Conservation (phyloP, 305 asterid species). For the Solanum chacoense region DNA sequence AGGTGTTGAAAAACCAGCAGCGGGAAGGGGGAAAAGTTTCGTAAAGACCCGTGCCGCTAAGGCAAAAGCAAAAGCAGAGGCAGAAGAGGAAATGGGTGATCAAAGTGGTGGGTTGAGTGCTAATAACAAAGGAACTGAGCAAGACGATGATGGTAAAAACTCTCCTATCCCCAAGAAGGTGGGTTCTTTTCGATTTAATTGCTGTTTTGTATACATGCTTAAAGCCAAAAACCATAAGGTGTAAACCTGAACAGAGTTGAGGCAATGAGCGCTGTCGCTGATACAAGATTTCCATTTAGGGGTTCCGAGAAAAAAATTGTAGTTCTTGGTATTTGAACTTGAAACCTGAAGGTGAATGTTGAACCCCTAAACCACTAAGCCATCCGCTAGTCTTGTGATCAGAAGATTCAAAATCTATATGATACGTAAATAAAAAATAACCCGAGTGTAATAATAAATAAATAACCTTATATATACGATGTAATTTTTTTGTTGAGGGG, state of each 20-base stretch:
- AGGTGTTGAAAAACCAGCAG: background rate
- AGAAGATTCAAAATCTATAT: background rate
- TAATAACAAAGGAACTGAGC: constrained; percentile 2
- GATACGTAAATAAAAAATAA: background rate
- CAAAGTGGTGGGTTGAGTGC: background rate
- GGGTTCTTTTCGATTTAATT: background rate
- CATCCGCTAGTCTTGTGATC: background rate
- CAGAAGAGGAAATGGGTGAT: background rate
- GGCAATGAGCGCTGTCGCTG: background rate
- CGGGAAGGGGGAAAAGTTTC: background rate
- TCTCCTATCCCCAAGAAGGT: constrained; percentile 7
- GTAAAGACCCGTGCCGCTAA: background rate
- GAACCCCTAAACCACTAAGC: background rate
- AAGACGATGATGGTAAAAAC: background rate
- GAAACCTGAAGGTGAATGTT: background rate
- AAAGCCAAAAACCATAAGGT: background rate
- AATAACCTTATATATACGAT: background rate
- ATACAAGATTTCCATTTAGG: background rate
- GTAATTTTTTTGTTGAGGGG: background rate
- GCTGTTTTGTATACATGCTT: background rate
- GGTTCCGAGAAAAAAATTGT: background rate
- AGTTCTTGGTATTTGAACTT: background rate
- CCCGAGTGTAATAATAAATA: background rate
- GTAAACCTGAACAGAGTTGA: background rate
- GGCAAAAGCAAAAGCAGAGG: background rate